Percentiles rank a stretch among this genome's conserved stretches.
phyloP scores from a whole-genome alignment of 106 monocot genomes.

The Alisma plantagoaquatica region DNA sequence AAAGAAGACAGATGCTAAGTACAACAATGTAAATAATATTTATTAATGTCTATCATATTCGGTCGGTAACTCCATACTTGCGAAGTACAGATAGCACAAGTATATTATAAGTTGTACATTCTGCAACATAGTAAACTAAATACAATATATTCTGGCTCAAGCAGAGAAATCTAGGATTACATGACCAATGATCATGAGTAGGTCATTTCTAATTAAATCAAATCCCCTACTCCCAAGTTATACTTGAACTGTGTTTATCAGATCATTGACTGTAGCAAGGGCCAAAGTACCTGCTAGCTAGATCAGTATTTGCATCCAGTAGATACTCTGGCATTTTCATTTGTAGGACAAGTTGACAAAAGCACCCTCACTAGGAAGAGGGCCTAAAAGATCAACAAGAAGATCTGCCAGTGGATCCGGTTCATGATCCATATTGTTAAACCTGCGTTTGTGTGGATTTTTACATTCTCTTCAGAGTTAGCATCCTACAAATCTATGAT shows the following conservation, averaged over 20 bases:
- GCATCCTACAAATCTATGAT: slow-evolving; percentile 64
- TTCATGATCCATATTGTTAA: slow-evolving; percentile 36
- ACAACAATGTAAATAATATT: too few species aligned
- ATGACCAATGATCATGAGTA: background rate
- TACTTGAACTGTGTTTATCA: slow-evolving; percentile 88
- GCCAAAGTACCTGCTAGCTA: slow-evolving; percentile 61
- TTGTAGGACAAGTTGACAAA: slow-evolving; percentile 23
- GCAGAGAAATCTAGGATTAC: too few species aligned
- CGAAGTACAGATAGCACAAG: too few species aligned
- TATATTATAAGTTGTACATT: too few species aligned
- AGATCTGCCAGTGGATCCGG: slow-evolving; percentile 50
- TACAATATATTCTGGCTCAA: too few species aligned
- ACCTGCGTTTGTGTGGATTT: slow-evolving; percentile 41
- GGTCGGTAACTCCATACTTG: too few species aligned
- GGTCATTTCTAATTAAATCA: too few species aligned
- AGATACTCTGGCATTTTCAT: slow-evolving; percentile 24
- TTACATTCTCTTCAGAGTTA: slow-evolving; percentile 29
- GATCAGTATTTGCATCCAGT: slow-evolving; percentile 27
- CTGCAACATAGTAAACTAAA: too few species aligned
- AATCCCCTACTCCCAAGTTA: too few species aligned
- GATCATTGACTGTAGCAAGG: slow-evolving; percentile 53
- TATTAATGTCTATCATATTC: too few species aligned
- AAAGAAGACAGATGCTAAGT: too few species aligned
- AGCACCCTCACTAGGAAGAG: slow-evolving; percentile 86
- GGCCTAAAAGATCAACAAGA: slow-evolving; percentile 85